A percentile compares a stretch with the other conserved stretches of the same genome.
These are phyloP conservation scores for Zygoascus tannicola DNA, from an alignment of 805 yeast species.

Conservation along the genomic window DNA sequence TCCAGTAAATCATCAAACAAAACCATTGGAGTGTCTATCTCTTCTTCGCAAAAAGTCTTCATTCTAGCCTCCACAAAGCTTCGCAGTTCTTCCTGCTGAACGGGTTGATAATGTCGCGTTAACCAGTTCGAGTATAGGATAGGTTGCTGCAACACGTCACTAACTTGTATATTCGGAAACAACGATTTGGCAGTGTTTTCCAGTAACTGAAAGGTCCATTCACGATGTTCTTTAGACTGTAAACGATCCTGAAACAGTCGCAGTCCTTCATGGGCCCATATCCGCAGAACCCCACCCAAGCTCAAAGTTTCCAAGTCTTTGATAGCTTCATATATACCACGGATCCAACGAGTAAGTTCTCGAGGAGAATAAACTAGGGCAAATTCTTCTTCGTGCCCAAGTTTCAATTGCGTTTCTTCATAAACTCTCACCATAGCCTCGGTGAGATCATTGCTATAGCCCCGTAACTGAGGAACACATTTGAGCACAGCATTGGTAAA, in stretches of 20 bases:
- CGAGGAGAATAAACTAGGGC: constrained; percentile 83
- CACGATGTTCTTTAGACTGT: constrained; percentile 36
- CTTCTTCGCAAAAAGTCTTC: constrained; percentile 69
- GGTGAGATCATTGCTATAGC: constrained; percentile 44
- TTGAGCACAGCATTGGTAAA: constrained; percentile 50
- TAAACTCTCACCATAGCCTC: constrained; percentile 62
- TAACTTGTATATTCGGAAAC: constrained; percentile 42
- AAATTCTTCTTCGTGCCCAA: constrained; percentile 32
- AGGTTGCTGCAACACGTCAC: constrained; percentile 36
- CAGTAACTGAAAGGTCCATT: constrained; percentile 38
- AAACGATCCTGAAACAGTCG: constrained; percentile 72
- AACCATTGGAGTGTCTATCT: constrained; percentile 48
- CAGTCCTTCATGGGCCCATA: constrained; percentile 77
- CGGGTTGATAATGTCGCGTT: constrained; percentile 51
- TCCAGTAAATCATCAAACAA: constrained; percentile 64
- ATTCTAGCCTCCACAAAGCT: constrained; percentile 56
- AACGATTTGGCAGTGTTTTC: constrained; percentile 25
- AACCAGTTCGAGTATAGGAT: constrained; percentile 71
- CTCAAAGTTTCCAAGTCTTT: constrained; percentile 30
- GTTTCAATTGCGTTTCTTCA: constrained; percentile 32
- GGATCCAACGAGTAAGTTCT: constrained; percentile 79
- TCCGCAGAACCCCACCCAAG: constrained; percentile 41
- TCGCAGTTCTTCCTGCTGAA: constrained; percentile 37
- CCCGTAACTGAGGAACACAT: constrained; percentile 50
- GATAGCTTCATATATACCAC: constrained; percentile 56